Base-by-base conservation (phyloP, 108 stramenopile genomes). In the Schizochytrium sp. region DNA sequence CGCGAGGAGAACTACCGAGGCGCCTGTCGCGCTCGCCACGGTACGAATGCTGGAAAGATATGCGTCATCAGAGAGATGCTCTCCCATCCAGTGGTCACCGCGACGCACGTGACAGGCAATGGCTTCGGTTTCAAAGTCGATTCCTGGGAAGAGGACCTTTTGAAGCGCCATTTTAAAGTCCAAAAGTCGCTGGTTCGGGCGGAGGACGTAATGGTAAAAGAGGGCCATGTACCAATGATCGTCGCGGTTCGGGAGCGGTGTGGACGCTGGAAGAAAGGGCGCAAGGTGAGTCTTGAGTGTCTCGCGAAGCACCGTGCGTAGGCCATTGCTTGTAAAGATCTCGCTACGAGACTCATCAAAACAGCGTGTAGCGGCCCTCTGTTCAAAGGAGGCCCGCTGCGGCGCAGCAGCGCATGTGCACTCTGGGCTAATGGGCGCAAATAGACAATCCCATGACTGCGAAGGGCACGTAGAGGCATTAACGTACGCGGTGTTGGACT, bases 221-320 rank as follows among this genome's bases (percentile, higher is more conserved):
- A 53, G 76, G 0, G 76, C 76, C 76, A 83, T 83, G 76, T 53
- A 83, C 76, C 76, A 83, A 23, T 83, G 76, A 83, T 83, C 76
- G 28, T 47, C 45, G n/a, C 76, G 45, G 18, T 29, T 72, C 18
- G 72, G 72, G 19, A 72, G 23, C 23, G 23, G 28, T 23, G 23
- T 18, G 28, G 16, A 34, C 2, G 34, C 34, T 34, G 34, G 34
- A 2, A 34, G 34, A 34, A 34, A 34, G 34, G 34, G 34, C 34
- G 34, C 34, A 41, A 72, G n/a, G 3, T n/a, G 18, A 0, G 45
- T 53, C 28, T 83, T 12, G 25, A 83, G 45, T 45, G 45, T 23
- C 12, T 34, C 23, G 51, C 28, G 28, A 53, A 53, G 44, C 48
- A 21, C 6, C 8, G 51, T 53, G 3, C 51, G 76, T 18, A 83